Base-by-base conservation (phyloP, 176 grass and related monocot species). In the Ananas comosus region DNA sequence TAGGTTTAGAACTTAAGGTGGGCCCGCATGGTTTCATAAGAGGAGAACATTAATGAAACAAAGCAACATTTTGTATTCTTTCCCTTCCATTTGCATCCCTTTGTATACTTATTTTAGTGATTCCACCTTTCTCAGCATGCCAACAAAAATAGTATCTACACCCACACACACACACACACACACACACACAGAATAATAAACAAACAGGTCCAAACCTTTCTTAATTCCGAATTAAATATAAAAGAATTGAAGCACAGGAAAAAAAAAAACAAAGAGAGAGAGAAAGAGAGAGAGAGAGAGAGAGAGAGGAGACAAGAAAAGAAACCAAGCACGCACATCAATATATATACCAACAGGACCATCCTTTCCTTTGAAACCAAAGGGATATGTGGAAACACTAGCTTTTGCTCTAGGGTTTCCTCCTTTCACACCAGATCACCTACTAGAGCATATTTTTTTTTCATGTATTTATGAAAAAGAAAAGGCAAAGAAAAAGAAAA, bases 91-190 rank as follows among this genome's bases (percentile, higher is more conserved):
- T 49, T 67, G 65, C 13, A 67, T 49, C 33, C 27, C 28, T 63
- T 24, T 12, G 18, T 63, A n/a, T 49, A 19, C 33, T 67, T 67
- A 67, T 67, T 67, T n/a, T 67, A 67, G 13, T 67, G 65, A 49
- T 48, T 17, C 64, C n/a, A 12, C 42, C 65, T 67, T 67, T 67
- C n/a, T 67, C 12, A 67, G 65, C 65, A 67, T 67, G 33, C 65
- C 8, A 67, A 49, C 65, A 67, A 67, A 67, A 67, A 49, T 67
- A 49, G 65, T n/a, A 67, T 49, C 65, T 49, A 47, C 11, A 66
- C 16, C 12, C 16, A 19, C 8, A 59, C 16, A 58, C 16, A 58
- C 16, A 58, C 16, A 58, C 25, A 27, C 1, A 27, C 1, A 27
- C 1, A 27, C 1, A 27, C 1, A 27, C 1, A 56, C 17, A 61